These are phyloP conservation scores for Mycena olivaceomarginata DNA, from an alignment of 768 basidiomycete genomes.

Conservation along the genomic window DNA sequence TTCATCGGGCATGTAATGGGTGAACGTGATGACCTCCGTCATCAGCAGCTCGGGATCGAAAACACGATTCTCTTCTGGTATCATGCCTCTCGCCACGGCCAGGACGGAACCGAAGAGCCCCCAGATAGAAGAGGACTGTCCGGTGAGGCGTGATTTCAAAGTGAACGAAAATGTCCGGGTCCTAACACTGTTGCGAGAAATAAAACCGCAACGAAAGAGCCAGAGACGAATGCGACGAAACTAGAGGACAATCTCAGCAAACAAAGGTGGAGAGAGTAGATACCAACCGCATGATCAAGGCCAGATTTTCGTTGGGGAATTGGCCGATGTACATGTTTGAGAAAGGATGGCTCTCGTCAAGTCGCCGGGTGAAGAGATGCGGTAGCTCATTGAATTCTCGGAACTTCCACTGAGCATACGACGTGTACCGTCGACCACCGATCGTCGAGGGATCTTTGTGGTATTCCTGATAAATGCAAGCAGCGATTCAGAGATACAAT, in stretches of 20 bases:
- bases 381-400: conserved; percentile 99
- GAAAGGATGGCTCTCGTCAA: conserved; percentile 92
- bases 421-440: conserved; percentile 93
- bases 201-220: conserved; percentile 97
- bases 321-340: conserved; percentile 98
- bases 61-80: conserved; percentile 94
- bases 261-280: neutral
- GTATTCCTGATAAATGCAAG: conserved; percentile 83
- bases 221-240: conserved; percentile 96
- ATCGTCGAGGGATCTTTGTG: conserved; percentile 99
- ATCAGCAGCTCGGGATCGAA: conserved; percentile 96
- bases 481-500: neutral
- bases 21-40: conserved; percentile 94
- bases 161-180: conserved; percentile 94
- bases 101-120: conserved; percentile 91
- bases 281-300: conserved; percentile 90
- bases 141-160: conserved; percentile 97
- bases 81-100: conserved; percentile 95
- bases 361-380: conserved; percentile 90
- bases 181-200: conserved; percentile 93
- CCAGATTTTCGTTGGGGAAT: conserved; percentile 96
- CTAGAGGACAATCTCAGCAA: conserved; percentile 59
- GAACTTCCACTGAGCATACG: conserved; percentile 98
- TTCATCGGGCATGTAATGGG: conserved; percentile 96
- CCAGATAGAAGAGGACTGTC: conserved; percentile 95